Evolutionary conservation across 179 eudicot genomes (phyloP), one percentile per base, ranked within the genome.

Genomic region (Spinacia oleracea): DNA sequence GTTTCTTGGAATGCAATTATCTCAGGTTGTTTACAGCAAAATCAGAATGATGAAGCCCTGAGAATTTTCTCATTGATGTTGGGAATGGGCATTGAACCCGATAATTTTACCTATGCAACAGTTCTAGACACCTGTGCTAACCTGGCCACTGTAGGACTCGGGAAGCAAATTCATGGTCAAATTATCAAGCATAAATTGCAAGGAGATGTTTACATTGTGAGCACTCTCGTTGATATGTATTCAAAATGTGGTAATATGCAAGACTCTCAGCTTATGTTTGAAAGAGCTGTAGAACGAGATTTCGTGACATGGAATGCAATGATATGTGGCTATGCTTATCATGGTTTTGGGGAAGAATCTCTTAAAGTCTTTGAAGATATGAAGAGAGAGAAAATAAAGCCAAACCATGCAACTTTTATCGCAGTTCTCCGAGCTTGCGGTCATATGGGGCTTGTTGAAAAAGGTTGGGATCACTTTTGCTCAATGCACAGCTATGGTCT

Each of bases 181-280:
- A 87, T 88, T 43, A 91, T 90, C 79, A 95, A 93, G 90, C 89
- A 91, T 78, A 88, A 87, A 43, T 66, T 93, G 81, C 97, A 90
- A 76, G 79, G 80, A 1, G 97, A 95, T 85, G 93, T 87, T 69
- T 95, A 79, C 78, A 87, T 95, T 78, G 82, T 83, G 31, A 94
- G 97, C 77, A 93, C 98, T 68, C 93, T 93, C 64, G 95, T 93
- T 59, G 98, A 95, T 85, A 93, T 95, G 97, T 95, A 95, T 72
- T 90, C 97, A 1, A 95, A 95, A 78, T 91, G 97, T 71, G 98
- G 98, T 38, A 79, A 85, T 83, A 88, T 95, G 95, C 87, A 83
- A 40, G 97, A 91, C 75, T 93, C 94, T 42, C 79, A 85, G 73
- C 81, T 90, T 51, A 81, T 88, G 80, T 95, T 95, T 68, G 90